Percentiles rank a stretch among this genome's conserved stretches.
Evolutionary conservation across 257 asterid genomes (phyloP).

Genomic region (Lavandula angustifolia): DNA sequence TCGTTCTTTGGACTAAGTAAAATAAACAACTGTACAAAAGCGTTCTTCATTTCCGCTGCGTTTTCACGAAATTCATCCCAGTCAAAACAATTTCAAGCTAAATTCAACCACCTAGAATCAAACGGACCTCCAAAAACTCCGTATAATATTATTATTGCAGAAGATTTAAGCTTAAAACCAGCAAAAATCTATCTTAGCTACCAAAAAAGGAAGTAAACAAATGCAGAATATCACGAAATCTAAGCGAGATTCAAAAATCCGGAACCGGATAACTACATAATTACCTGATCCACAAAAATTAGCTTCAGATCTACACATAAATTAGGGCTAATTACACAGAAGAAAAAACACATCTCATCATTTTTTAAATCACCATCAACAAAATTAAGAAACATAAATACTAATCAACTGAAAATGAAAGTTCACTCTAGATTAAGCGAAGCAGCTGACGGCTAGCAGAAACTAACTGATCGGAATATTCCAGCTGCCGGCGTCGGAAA

Average conservation of each 20-base stretch:
- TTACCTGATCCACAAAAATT: slow-evolving; percentile 34
- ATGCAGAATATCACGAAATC: slow-evolving; percentile 27
- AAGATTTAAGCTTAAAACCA: slow-evolving; percentile 44
- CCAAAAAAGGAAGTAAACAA: slow-evolving; percentile 19
- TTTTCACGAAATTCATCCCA: background rate
- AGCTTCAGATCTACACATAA: slow-evolving; percentile 45
- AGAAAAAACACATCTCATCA: slow-evolving; percentile 17
- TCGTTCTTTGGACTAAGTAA: background rate
- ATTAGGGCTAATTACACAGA: slow-evolving; percentile 18
- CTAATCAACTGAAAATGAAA: slow-evolving; percentile 23
- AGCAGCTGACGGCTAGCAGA: slow-evolving; percentile 28
- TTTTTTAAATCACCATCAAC: slow-evolving; percentile 9
- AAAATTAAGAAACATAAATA: slow-evolving; percentile 23
- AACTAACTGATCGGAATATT: slow-evolving; percentile 23
- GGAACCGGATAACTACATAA: slow-evolving; percentile 31
- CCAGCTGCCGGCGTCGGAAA: slow-evolving; percentile 52
- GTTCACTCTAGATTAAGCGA: slow-evolving; percentile 30
- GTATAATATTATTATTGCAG: slow-evolving; percentile 9
- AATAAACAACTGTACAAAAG: slow-evolving; percentile 16
- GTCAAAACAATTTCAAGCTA: slow-evolving; percentile 9
- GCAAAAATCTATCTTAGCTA: slow-evolving; percentile 15
- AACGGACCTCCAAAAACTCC: background rate
- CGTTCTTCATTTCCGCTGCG: slow-evolving; percentile 21
- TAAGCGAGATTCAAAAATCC: slow-evolving; percentile 49
- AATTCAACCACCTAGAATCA: background rate